Percentiles rank a stretch among this genome's conserved stretches.
These are phyloP conservation scores for Psilocybe cubensis DNA, from an alignment of 768 basidiomycete genomes.

Conservation along the genomic window DNA sequence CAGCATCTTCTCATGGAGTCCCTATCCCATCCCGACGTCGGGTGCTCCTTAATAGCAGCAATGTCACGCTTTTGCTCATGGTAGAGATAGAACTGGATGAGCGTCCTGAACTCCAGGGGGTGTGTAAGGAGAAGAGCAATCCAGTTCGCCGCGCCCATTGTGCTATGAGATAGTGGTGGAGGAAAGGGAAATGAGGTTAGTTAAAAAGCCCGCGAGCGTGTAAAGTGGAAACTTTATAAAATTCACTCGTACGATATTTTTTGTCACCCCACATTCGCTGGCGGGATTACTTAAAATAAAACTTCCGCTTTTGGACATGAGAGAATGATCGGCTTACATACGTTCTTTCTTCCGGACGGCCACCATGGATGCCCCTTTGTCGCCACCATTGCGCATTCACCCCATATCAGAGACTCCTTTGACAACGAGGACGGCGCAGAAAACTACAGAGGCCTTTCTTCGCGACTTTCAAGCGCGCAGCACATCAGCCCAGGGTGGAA, in stretches of 20 bases:
- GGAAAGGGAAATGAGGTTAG: conserved; percentile 6
- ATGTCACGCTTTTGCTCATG: conserved; percentile 86
- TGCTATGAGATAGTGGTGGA: conserved; percentile 1
- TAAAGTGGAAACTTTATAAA: conserved; percentile 11
- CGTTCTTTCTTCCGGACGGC: conserved; percentile 13
- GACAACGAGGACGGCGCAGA: conserved; percentile 42
- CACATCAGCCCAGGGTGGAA: conserved; percentile 50
- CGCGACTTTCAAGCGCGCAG: conserved; percentile 51
- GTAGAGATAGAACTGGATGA: conserved; percentile 84
- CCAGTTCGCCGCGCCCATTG: conserved; percentile 64
- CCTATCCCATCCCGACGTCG: conserved; percentile 87
- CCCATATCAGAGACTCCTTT: conserved; percentile 38
- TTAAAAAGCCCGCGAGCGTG: background rate
- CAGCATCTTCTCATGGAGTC: conserved; percentile 87
- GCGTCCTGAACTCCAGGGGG: conserved; percentile 80
- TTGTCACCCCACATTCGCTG: conserved; percentile 16
- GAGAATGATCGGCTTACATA: conserved; percentile 3
- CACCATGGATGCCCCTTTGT: conserved; percentile 48
- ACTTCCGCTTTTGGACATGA: background rate
- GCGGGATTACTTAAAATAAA: conserved; percentile 14
- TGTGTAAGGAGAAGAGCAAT: conserved; percentile 74
- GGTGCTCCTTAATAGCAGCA: conserved; percentile 69
- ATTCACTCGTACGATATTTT: conserved; percentile 18
- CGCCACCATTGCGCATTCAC: conserved; percentile 51
- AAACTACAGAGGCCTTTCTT: conserved; percentile 48